phyloP scores from a whole-genome alignment of 2,329 filamentous ascomycete genomes.

The Tolypocladium album region DNA sequence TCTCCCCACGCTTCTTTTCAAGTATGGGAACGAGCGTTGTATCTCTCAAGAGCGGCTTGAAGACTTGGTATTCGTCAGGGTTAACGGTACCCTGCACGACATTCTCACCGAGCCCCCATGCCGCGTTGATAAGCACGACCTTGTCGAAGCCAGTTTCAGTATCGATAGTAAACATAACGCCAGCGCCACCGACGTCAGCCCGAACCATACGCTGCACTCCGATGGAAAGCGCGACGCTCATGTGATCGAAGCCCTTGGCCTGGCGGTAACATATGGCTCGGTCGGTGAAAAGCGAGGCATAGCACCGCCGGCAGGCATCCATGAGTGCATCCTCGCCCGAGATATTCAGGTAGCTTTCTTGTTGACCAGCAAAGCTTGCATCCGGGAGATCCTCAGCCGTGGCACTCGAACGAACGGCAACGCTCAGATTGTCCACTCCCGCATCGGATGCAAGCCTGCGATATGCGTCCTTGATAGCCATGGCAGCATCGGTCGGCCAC shows the following conservation, averaged over 20 bases:
- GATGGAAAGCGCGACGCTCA: slow-evolving; percentile 15
- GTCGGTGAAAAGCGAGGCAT: slow-evolving; percentile 26
- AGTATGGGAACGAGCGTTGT: too few species aligned
- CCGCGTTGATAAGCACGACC: slow-evolving; percentile 19
- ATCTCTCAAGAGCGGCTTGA: too few species aligned
- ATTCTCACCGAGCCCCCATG: too few species aligned
- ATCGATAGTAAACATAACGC: slow-evolving; percentile 29
- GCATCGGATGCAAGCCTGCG: slow-evolving; percentile 12
- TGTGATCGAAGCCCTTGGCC: slow-evolving; percentile 15
- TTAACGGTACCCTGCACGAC: too few species aligned
- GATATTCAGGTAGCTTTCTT: slow-evolving; percentile 26
- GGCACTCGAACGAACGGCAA: slow-evolving; percentile 26
- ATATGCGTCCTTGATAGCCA: slow-evolving; percentile 17
- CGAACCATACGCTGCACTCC: slow-evolving; percentile 20
- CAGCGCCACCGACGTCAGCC: slow-evolving; percentile 21
- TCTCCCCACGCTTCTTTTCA: too few species aligned
- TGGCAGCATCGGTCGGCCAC: slow-evolving; percentile 17
- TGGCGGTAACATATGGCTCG: slow-evolving; percentile 24
- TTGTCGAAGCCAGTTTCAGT: slow-evolving; percentile 27
- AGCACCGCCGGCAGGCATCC: slow-evolving; percentile 23
- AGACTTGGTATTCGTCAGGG: too few species aligned
- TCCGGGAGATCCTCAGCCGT: slow-evolving; percentile 27
- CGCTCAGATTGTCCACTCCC: slow-evolving; percentile 13
- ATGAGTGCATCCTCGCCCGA: slow-evolving; percentile 17
- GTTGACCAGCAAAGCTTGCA: slow-evolving; percentile 26